Evolutionary conservation across 805 yeast genomes (phyloP).

Genomic region (Jamesozyma hellenica): DNA sequence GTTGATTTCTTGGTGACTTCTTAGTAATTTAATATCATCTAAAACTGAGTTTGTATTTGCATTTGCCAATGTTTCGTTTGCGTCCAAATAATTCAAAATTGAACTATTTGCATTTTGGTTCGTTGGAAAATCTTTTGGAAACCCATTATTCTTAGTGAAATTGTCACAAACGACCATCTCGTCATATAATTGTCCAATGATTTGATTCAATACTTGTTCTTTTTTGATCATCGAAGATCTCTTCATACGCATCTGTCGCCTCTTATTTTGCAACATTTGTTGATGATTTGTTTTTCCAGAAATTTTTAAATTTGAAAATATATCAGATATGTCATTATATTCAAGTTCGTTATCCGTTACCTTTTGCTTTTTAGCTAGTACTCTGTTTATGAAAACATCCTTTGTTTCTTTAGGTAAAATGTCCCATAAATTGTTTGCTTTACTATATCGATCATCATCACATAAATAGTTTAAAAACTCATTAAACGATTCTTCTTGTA

Average conservation of each 20-base stretch:
- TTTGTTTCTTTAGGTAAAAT: conserved; percentile 8
- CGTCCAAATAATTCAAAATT: not conserved
- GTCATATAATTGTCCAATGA: conserved; percentile 4
- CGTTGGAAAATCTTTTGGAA: not conserved
- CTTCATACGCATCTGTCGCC: not conserved
- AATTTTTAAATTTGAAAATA: not conserved
- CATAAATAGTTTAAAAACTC: conserved; percentile 5
- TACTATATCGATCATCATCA: conserved; percentile 1
- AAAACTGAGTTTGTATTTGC: not conserved
- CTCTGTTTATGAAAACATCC: conserved; percentile 4
- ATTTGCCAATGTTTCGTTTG: not conserved
- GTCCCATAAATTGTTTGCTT: conserved; percentile 6
- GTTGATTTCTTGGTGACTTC: conserved; percentile 6
- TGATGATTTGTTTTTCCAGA: not conserved
- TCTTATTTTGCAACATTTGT: not conserved
- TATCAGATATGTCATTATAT: not conserved
- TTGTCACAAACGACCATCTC: not conserved
- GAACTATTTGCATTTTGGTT: not conserved
- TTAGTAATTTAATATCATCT: conserved; percentile 1
- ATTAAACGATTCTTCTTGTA: conserved; percentile 6
- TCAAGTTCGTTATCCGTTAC: not conserved
- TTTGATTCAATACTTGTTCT: conserved; percentile 1
- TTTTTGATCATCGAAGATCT: not conserved
- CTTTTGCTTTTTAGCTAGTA: conserved; percentile 3
- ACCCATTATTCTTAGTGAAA: not conserved